A percentile compares a stretch with the other conserved stretches of the same genome.
Evolutionary conservation across 179 eudicot genomes (phyloP).

Genomic region (Pouteria campechiana): DNA sequence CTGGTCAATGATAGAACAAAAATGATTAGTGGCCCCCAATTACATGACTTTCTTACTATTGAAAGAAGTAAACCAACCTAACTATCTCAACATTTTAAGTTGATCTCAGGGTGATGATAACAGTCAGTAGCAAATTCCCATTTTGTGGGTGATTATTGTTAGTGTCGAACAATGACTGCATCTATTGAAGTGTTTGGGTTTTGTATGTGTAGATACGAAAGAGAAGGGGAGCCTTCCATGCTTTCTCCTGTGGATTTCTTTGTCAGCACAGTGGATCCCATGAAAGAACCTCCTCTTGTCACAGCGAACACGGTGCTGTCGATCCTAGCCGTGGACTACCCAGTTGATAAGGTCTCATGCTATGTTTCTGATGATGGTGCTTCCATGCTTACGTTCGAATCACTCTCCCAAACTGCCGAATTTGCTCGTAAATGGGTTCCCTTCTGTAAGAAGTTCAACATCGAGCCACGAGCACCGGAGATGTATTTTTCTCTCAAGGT

Average conservation of each 20-base stretch:
- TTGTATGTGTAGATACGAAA: slow-evolving; percentile 89
- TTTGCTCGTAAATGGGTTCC: slow-evolving; percentile 97
- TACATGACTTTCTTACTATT: no score
- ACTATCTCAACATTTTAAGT: no score
- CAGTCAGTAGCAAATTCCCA: no score
- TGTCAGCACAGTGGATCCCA: slow-evolving; percentile 95
- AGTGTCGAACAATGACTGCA: no score
- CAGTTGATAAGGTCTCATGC: slow-evolving; percentile 85
- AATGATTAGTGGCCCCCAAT: no score
- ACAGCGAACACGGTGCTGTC: slow-evolving; percentile 82
- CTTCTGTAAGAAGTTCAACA: slow-evolving; percentile 75
- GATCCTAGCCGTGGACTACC: slow-evolving; percentile 87
- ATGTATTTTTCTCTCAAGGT: slow-evolving; percentile 69
- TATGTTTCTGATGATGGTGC: slow-evolving; percentile 96
- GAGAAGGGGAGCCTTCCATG: slow-evolving; percentile 84
- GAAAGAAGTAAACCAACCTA: no score
- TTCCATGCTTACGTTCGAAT: slow-evolving; percentile 83
- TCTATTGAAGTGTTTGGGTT: no score
- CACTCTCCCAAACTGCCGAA: slow-evolving; percentile 89
- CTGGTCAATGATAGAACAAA: no score
- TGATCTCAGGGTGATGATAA: no score
- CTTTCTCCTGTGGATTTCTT: slow-evolving; percentile 75
- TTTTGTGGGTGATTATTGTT: no score
- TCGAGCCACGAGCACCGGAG: slow-evolving; percentile 93
- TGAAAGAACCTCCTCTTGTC: slow-evolving; percentile 87